phyloP scores from a whole-genome alignment of 129 eudicot species.

The Lonicera japonica region DNA sequence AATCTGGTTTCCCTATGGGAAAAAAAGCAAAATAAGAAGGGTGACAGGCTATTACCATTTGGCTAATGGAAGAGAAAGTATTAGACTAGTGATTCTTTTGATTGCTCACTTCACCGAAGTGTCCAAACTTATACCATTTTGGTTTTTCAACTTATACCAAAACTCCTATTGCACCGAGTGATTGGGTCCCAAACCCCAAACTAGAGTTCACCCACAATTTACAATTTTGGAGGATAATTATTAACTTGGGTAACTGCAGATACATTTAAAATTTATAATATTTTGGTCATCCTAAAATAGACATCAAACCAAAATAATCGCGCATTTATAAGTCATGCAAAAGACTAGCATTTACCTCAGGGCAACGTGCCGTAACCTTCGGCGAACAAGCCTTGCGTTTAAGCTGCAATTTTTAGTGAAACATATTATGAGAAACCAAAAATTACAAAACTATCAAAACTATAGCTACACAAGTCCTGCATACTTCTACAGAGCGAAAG shows the following conservation, averaged over 20 bases:
- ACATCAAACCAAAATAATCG: not conserved
- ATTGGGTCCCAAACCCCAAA: not conserved
- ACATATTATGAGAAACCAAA: not conserved
- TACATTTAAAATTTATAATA: not conserved
- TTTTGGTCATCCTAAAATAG: conserved; percentile 3
- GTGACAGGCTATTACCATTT: too few species aligned
- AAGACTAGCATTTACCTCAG: conserved; percentile 49
- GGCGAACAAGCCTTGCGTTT: conserved; percentile 86
- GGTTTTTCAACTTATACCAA: too few species aligned
- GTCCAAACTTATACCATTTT: too few species aligned
- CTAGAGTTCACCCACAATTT: not conserved
- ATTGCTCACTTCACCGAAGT: too few species aligned
- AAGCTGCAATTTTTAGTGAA: conserved; percentile 43
- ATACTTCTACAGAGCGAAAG: not conserved
- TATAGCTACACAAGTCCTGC: not conserved
- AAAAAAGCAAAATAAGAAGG: too few species aligned
- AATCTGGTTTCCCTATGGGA: too few species aligned
- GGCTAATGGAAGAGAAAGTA: too few species aligned
- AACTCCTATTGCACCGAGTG: not conserved
- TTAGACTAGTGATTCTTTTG: too few species aligned
- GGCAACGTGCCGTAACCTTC: conserved; percentile 88
- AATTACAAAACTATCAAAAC: not conserved
- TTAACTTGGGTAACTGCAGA: not conserved
- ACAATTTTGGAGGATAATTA: not conserved
- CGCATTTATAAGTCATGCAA: not conserved